Percentiles rank a stretch among this genome's conserved stretches.
These are phyloP conservation scores for Brettanomyces custersianus DNA, from an alignment of 805 yeast genomes.

Conservation along the genomic window DNA sequence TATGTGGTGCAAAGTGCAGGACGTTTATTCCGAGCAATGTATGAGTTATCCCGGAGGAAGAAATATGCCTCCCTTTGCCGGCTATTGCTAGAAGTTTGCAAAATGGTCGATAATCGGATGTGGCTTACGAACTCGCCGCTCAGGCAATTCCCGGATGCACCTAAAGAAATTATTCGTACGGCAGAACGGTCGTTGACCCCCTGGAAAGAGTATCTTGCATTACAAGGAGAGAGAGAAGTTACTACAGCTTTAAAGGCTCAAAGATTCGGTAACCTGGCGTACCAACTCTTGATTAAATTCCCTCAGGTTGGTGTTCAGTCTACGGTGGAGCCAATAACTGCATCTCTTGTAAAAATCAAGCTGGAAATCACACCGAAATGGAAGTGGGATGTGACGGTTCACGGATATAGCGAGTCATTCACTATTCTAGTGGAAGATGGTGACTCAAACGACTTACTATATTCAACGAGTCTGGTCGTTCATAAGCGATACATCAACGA, in stretches of 20 bases:
- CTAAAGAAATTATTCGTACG: conserved; percentile 57
- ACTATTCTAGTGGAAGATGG: conserved; percentile 71
- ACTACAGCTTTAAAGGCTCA: conserved; percentile 75
- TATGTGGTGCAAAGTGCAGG: conserved; percentile 92
- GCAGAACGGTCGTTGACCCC: conserved; percentile 79
- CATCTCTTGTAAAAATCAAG: conserved; percentile 55
- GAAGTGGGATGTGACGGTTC: conserved; percentile 64
- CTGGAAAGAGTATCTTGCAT: conserved; percentile 65
- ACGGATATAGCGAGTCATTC: conserved; percentile 60
- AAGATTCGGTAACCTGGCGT: conserved; percentile 50
- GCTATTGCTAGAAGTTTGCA: conserved; percentile 53
- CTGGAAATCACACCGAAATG: conserved; percentile 64
- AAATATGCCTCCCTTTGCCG: conserved; percentile 64
- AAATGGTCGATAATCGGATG: conserved; percentile 69
- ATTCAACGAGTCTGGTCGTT: conserved; percentile 45
- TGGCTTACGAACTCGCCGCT: conserved; percentile 86
- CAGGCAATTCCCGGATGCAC: conserved; percentile 71
- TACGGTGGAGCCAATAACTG: conserved; percentile 69
- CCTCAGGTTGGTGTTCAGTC: conserved; percentile 59
- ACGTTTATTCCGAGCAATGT: conserved; percentile 75
- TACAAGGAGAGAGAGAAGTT: conserved; percentile 52
- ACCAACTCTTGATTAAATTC: conserved; percentile 55
- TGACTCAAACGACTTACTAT: conserved; percentile 70
- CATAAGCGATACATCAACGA: conserved; percentile 38
- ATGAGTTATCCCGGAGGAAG: conserved; percentile 63